Conservation (phyloP, 73 alveolate species). For the Tetrahymena malaccensis region DNA sequence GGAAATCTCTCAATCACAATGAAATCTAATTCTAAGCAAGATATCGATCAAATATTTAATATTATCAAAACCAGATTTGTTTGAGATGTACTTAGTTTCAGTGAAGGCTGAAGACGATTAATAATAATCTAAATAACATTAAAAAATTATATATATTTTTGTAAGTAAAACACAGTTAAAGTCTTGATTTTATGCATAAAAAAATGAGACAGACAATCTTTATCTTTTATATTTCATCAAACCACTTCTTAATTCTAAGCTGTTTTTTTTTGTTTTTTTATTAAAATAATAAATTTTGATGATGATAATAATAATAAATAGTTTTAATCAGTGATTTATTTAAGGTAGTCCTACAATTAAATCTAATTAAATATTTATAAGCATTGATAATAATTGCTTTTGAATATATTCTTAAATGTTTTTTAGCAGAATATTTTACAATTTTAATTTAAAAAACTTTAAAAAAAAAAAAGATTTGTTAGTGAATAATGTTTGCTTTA, state of each 20-base stretch:
- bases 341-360: too few species aligned
- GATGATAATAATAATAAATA: too few species aligned
- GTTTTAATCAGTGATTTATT: too few species aligned
- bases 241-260: too few species aligned
- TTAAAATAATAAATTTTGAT: too few species aligned
- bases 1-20: conserved; percentile 14
- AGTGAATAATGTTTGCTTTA: not conserved
- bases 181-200: too few species aligned
- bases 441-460: not conserved
- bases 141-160: not conserved
- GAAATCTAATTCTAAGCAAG: not conserved
- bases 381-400: not conserved
- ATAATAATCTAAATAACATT: not conserved
- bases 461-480: not conserved
- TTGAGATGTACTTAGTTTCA: not conserved
- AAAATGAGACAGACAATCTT: too few species aligned
- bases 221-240: too few species aligned
- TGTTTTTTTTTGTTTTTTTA: too few species aligned
- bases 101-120: not conserved
- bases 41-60: not conserved
- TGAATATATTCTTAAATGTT: not conserved
- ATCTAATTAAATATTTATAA: too few species aligned
- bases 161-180: too few species aligned
- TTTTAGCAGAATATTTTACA: not conserved
- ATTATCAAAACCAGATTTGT: not conserved